Base-by-base conservation (phyloP, 1,139 yeast genomes). In the Scheffersomyces lignicola region DNA sequence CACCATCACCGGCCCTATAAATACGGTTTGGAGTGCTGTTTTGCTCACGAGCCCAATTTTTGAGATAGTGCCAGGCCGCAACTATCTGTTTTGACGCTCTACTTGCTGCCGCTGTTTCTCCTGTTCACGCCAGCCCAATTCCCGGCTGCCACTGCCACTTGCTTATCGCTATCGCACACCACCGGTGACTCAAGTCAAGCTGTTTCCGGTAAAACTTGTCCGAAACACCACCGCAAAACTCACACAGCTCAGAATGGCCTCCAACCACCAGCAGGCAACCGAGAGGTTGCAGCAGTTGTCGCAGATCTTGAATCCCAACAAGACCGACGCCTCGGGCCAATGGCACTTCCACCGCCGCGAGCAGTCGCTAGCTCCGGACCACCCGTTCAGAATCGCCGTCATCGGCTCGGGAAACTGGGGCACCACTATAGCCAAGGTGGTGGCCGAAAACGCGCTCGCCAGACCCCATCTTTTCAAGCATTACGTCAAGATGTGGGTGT, bases 391-490 rank as follows among this genome's bases (percentile, higher is more conserved):
- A 43, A 57, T 70, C 29, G 64, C 71, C 37, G 68, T 70, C 17
- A 60, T 70, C 40, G 76, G 76, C 13, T 67, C 74, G 18, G 76
- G 76, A 22, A 70, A 69, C 48, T 70, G 76, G 76, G 76, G 76
- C 24, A 70, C 75, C 35, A 66, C 76, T 31, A 65, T 70, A 34
- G 75, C 76, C 37, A 70, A 70, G 45, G 62, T 70, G 29, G 41
- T 69, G 17, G 73, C 76, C 14, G 76, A 70, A 50, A 70, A 70
- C 52, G 61, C 72, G 23, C 47, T 49, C 13, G 60, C 64, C 13
- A 61, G 68, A 45, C 70, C 74, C 5, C 62, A 61, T 37, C 48
- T 68, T 42, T 70, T 70, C 48, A 51, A 54, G 32, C 65, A 52
- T 37, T 49, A 60, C 31, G 73, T 70, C 17, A 60, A 67, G 38